phyloP scores from a whole-genome alignment of 2,329 filamentous ascomycete species.

The Colletotrichum cordylinicola region DNA sequence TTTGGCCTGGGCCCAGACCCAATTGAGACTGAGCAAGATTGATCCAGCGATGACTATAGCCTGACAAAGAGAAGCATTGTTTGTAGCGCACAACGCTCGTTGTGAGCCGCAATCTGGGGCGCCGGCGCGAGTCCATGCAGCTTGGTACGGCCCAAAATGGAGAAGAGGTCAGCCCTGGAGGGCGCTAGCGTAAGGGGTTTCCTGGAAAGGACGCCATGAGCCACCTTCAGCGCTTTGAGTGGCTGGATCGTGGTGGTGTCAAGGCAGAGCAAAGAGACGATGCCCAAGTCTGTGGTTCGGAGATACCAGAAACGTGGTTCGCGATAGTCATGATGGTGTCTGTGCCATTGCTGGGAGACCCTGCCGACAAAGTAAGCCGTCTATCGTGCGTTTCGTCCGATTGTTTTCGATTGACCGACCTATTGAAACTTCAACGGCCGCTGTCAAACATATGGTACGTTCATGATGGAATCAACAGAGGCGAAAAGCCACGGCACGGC shows the following conservation, averaged over 20 bases:
- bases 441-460: too few species aligned
- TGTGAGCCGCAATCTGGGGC: background rate
- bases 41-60: background rate
- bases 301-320: background rate
- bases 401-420: background rate
- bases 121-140: background rate
- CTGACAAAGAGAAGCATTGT: background rate
- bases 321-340: background rate
- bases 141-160: background rate
- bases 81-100: background rate
- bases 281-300: background rate
- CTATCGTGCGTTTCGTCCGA: background rate
- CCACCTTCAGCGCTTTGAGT: background rate
- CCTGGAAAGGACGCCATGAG: background rate
- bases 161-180: background rate
- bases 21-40: background rate
- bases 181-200: background rate
- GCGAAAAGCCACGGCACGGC: background rate
- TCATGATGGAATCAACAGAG: background rate
- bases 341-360: background rate
- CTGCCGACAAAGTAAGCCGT: background rate
- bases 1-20: background rate
- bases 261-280: background rate
- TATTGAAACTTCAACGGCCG: too few species aligned
- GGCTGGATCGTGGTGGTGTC: background rate